Conservation (phyloP, 768 basidiomycete genomes). For the Boletus huronensis region DNA sequence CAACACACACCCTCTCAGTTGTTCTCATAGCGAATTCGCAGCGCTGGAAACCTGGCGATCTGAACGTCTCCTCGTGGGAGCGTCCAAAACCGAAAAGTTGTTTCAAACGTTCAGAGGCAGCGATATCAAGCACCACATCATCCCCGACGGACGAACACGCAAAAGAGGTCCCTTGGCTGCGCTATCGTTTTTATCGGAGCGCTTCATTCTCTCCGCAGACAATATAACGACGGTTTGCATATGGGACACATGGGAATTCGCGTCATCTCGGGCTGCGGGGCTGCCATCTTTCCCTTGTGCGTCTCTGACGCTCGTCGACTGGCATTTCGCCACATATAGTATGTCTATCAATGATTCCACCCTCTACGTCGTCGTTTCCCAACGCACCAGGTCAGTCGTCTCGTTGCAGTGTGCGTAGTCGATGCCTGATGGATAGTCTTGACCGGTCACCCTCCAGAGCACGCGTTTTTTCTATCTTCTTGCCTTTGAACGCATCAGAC, state of each 20-base stretch:
- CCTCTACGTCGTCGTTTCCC: slow-evolving; percentile 11
- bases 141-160: neutral
- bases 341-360: slow-evolving; percentile 11
- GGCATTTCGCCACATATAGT: neutral
- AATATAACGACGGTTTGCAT: slow-evolving; percentile 5
- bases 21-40: slow-evolving; percentile 6
- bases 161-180: neutral
- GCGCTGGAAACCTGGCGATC: neutral
- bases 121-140: neutral
- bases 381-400: slow-evolving; percentile 7
- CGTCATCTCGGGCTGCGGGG: neutral
- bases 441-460: slow-evolving; percentile 10
- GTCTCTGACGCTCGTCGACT: slow-evolving; percentile 2
- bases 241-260: slow-evolving; percentile 9
- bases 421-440: neutral
- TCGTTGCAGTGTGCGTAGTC: neutral
- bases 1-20: neutral
- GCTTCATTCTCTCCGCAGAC: slow-evolving; percentile 10
- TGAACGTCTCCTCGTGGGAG: slow-evolving; percentile 8
- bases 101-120: neutral
- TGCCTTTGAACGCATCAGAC: neutral
- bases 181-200: slow-evolving; percentile 10
- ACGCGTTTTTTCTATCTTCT: slow-evolving; percentile 8
- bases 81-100: slow-evolving; percentile 1
- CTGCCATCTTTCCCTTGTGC: slow-evolving; percentile 1